Evolutionary conservation across 352 stramenopile genomes (phyloP), one percentile per base, ranked within the genome.

Genomic region (Pythium rhizo-oryzae): DNA sequence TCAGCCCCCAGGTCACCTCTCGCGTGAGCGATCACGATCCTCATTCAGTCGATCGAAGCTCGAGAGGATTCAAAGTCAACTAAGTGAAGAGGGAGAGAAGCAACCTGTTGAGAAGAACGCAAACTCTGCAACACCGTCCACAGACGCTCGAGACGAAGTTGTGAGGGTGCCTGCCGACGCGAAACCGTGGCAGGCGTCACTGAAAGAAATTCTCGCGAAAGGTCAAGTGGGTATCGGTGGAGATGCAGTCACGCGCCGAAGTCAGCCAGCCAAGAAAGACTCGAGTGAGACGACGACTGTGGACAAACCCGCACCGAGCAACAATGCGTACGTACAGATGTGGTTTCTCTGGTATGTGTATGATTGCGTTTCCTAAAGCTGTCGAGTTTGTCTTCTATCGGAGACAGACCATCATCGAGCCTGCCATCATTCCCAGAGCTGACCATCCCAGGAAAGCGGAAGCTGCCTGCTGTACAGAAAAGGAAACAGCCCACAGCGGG

Each of bases 121-220:
- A 11, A 8, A 41, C 12, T 15, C 12, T 41, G 1, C 35, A 8
- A 41, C 2, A 41, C 12, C 35, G 8, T 23, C 54, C 39, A 8
- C 19, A 1, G 16, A 35, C 35, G 11, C 13, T n/a, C 57, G 12
- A 55, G 46, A 58, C n/a, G 59, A 64, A 8, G 19, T 28, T 59
- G 19, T 41, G n/a, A 33, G 41, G 15, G 24, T 8, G 37, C 2
- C 24, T 39, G 18, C 4, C 44, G 67, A 60, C 4, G 70, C 73
- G 28, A 76, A 80, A 24, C 62, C 82, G 19, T 92, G 82, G 82
- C 84, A 91, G 30, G 67, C 58, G 9, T 88, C 79, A 0, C 65
- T 92, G 2, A 91, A 88, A 63, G 78, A 84, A 51, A 72, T 88
- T 30, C 72, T 91, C 0, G 81, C 78, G 0, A 73, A 80, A 49